These are phyloP conservation scores for Penicillium turbatum DNA, from an alignment of 495 filamentous ascomycete genomes.

Conservation along the genomic window DNA sequence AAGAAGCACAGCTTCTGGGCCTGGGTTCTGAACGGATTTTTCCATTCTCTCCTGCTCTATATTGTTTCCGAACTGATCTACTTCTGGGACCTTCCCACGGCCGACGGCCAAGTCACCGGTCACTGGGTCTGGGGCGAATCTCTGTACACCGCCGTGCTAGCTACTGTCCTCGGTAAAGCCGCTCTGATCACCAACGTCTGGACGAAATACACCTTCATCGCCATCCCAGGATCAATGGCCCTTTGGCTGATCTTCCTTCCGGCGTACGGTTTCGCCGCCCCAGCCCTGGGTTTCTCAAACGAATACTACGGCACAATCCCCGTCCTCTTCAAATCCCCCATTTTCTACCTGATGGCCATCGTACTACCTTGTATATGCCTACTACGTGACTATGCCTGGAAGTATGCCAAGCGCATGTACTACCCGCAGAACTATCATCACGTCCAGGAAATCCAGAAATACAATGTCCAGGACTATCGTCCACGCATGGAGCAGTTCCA, in stretches of 20 bases:
- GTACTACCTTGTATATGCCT: conserved; percentile 79
- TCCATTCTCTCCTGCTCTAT: conserved; percentile 92
- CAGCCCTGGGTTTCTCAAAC: conserved; percentile 72
- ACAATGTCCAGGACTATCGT: conserved; percentile 98
- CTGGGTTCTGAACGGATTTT: conserved; percentile 92
- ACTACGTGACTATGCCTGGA: conserved; percentile 80
- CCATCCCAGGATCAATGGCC: conserved; percentile 88
- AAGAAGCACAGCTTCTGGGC: conserved; percentile 83
- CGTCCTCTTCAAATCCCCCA: conserved; percentile 70
- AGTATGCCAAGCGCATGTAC: conserved; percentile 93
- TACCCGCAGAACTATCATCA: conserved; percentile 94
- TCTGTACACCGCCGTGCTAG: conserved; percentile 84
- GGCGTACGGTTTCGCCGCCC: conserved; percentile 85
- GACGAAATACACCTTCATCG: conserved; percentile 97
- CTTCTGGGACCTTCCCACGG: conserved; percentile 67
- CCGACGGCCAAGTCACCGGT: conserved; percentile 73
- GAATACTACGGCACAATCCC: conserved; percentile 86
- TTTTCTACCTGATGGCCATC: conserved; percentile 85
- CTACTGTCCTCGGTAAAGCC: conserved; percentile 92
- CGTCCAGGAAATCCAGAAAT: conserved; percentile 99
- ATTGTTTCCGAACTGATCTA: conserved; percentile 77
- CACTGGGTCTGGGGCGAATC: conserved; percentile 98
- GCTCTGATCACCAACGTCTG: conserved; percentile 93
- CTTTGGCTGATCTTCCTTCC: conserved; percentile 91
- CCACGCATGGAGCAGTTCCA: conserved; percentile 99